Conservation (phyloP, 768 basidiomycete species). For the Candolleomyces efflorescens region DNA sequence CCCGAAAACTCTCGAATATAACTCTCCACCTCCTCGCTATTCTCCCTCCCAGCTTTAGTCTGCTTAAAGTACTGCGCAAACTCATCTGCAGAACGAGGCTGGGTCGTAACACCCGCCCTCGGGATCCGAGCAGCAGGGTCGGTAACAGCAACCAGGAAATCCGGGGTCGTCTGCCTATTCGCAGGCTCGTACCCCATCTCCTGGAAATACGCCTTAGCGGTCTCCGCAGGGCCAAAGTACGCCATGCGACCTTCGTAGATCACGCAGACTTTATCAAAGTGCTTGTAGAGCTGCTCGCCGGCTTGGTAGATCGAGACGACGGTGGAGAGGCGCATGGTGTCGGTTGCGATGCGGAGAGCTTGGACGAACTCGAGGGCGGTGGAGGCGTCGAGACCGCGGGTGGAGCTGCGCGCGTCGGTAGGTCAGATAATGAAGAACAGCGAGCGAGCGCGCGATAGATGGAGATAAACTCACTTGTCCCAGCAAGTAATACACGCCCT, state of each 20-base stretch:
- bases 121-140: conserved; percentile 55
- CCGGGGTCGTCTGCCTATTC: conserved; percentile 60
- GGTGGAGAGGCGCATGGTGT: conserved; percentile 49
- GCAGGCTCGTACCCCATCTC: conserved; percentile 42
- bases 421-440: not conserved
- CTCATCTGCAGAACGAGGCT: conserved; percentile 54
- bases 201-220: conserved; percentile 66
- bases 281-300: conserved; percentile 57
- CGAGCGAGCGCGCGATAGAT: too few species aligned
- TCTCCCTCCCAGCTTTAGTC: conserved; percentile 36
- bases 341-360: conserved; percentile 60
- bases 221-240: conserved; percentile 65
- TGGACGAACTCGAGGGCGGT: conserved; percentile 73
- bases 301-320: conserved; percentile 88
- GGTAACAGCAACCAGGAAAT: conserved; percentile 60
- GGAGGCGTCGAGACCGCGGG: conserved; percentile 60
- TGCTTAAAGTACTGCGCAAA: conserved; percentile 46
- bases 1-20: conserved; percentile 44
- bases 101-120: conserved; percentile 35
- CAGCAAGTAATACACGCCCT: conserved; percentile 55
- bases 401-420: conserved; percentile 39
- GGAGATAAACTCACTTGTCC: conserved; percentile 53
- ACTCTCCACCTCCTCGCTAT: conserved; percentile 40
- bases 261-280: conserved; percentile 80
- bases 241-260: conserved; percentile 71